Percentiles rank a stretch among this genome's conserved stretches.
phyloP scores from a whole-genome alignment of 345 rosid genomes.

The Eucalyptus pauciflora region DNA sequence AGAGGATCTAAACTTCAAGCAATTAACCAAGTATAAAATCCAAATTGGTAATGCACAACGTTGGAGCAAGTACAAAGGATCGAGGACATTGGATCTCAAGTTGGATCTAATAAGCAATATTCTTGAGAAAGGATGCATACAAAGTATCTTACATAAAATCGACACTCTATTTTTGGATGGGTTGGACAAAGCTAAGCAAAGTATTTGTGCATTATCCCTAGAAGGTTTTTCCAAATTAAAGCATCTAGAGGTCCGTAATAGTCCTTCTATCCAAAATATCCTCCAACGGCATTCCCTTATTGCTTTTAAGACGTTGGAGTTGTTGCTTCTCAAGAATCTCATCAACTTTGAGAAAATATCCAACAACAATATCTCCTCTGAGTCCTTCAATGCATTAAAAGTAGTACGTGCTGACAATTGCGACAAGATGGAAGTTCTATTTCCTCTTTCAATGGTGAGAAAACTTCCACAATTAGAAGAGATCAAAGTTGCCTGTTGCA shows the following conservation, averaged over 20 bases:
- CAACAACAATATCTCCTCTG: neutral
- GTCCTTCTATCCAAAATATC: rapidly evolving
- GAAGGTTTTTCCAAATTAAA: neutral
- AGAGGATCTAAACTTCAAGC: neutral
- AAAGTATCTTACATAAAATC: too few species aligned
- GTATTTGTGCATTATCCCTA: neutral
- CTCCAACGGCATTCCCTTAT: too few species aligned
- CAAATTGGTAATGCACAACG: neutral
- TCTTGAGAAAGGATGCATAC: neutral
- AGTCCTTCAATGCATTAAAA: neutral
- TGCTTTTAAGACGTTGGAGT: neutral
- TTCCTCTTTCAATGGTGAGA: neutral
- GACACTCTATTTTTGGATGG: rapidly evolving
- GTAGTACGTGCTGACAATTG: neutral
- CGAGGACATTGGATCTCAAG: rapidly evolving
- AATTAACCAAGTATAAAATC: rapidly evolving
- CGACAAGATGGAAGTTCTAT: neutral
- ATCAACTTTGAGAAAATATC: neutral
- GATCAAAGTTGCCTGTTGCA: rapidly evolving
- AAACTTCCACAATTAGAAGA: rapidly evolving
- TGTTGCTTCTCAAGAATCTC: rapidly evolving
- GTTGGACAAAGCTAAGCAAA: rapidly evolving
- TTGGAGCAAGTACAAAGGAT: neutral
- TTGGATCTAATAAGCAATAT: neutral
- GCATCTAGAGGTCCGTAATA: neutral